Base-by-base conservation (phyloP, 768 basidiomycete genomes). In the Xerocomellus intermedius region DNA sequence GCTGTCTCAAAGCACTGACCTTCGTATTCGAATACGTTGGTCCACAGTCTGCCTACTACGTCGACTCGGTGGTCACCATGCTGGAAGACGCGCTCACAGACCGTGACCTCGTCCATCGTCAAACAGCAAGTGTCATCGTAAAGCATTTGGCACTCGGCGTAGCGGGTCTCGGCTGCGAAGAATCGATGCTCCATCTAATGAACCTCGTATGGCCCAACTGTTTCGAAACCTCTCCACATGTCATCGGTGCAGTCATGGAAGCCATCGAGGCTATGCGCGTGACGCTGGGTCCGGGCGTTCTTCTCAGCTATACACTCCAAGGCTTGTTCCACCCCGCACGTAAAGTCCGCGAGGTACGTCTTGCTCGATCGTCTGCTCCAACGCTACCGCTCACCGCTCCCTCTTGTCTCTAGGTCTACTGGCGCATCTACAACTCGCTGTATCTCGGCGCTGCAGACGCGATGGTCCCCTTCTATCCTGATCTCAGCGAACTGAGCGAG, bases 1-100 rank as follows among this genome's bases (percentile, higher is more conserved):
- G 97, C 56, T 99, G 97, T 82, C 79, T 99, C 59, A 99, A 98
- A 72, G 96, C 97, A 1, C 80, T 99, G 19, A 95, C 97, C 1
- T 99, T 98, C 80, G 92, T 99, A 50, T 99, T 98, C 69, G 97
- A 98, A 80, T 99, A 99, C 66, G 95, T 98, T 60, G 97, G 97
- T 2, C 91, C 85, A 45, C 97, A 91, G 76, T 98, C 95, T 48
- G 94, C 85, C 16, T 97, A 96, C 75, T 99, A 98, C 70, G 89
- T 88, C 66, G 93, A 98, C 73, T 97, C 94, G 0, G 94, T 98
- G 36, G 91, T 98, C 50, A 96, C 94, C 14, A 93, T 98, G 84
- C 85, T 99, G 35, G 97, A 99, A 73, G 97, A 99, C 63, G 97
- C 97, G 7, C 80, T 98, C 41, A 98, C 97, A 26, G 97, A 99